Evolutionary conservation across 345 rosid genomes (phyloP).

Genomic region (Camelina laxa): DNA sequence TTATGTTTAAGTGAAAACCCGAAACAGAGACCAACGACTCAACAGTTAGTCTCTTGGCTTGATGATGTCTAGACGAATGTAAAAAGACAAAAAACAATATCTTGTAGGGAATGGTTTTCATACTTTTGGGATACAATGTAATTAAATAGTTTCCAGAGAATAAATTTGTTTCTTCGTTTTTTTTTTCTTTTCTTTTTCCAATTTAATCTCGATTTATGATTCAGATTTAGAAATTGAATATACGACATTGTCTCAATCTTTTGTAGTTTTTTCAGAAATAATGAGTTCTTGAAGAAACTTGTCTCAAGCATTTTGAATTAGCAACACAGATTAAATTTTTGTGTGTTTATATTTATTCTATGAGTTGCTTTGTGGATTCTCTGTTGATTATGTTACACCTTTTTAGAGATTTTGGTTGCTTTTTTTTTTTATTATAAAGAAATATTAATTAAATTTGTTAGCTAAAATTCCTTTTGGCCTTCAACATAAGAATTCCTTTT

Average conservation of each 20-base stretch:
- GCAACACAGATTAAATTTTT: neutral
- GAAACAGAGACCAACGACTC: conserved; percentile 67
- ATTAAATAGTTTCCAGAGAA: conserved; percentile 35
- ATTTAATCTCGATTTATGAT: conserved; percentile 5
- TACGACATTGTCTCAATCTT: neutral
- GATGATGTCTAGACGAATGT: conserved; percentile 40
- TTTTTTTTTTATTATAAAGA: no score
- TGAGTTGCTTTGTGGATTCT: conserved; percentile 16
- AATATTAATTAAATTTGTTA: neutral
- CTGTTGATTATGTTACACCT: conserved; percentile 9
- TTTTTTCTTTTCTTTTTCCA: neutral
- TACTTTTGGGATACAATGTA: conserved; percentile 42
- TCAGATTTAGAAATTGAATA: conserved; percentile 30
- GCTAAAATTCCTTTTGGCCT: conserved; percentile 14
- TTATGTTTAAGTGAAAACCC: conserved; percentile 67
- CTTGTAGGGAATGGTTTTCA: conserved; percentile 32
- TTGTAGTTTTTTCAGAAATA: conserved; percentile 4
- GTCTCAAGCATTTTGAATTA: conserved; percentile 10
- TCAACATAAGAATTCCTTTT: conserved; percentile 16
- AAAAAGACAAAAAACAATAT: neutral
- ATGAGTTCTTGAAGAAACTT: neutral
- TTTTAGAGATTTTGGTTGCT: conserved; percentile 1
- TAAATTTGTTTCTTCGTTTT: conserved; percentile 32
- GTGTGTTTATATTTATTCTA: neutral
- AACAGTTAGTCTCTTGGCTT: conserved; percentile 75